A percentile compares a stretch with the other conserved stretches of the same genome.
Evolutionary conservation across 129 eudicot species (phyloP).

Genomic region (Ambrosia artemisiifolia): DNA sequence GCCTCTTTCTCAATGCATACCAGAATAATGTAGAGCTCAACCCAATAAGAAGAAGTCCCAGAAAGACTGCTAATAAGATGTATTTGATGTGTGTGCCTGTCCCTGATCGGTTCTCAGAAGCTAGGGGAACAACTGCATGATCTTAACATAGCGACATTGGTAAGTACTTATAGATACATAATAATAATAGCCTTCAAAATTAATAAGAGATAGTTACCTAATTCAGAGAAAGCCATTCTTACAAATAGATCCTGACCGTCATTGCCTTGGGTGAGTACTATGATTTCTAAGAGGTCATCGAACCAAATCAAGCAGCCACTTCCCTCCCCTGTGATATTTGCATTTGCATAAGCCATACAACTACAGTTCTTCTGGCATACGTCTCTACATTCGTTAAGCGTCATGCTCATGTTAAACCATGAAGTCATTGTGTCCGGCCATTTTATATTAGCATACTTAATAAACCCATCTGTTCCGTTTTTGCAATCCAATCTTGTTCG

Average conservation of each 20-base stretch:
- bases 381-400: constrained; percentile 14
- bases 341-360: constrained; percentile 30
- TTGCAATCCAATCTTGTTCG: constrained; percentile 6
- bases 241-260: constrained; percentile 30
- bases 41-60: background rate
- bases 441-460: constrained; percentile 20
- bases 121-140: background rate
- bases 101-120: background rate
- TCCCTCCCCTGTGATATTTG: background rate
- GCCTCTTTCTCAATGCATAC: background rate
- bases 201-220: too few species aligned
- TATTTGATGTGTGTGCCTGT: background rate
- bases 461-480: constrained; percentile 20
- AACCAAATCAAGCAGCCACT: constrained; percentile 34
- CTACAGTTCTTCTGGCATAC: constrained; percentile 28
- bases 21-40: background rate
- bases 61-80: background rate
- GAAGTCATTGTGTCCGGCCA: constrained; percentile 29
- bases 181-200: background rate
- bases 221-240: constrained; percentile 25
- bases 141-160: background rate
- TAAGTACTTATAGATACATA: background rate
- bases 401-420: constrained; percentile 14
- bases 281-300: constrained; percentile 21
- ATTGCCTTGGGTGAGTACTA: background rate